phyloP scores from a whole-genome alignment of 768 basidiomycete genomes.

The Paxillus involutus region DNA sequence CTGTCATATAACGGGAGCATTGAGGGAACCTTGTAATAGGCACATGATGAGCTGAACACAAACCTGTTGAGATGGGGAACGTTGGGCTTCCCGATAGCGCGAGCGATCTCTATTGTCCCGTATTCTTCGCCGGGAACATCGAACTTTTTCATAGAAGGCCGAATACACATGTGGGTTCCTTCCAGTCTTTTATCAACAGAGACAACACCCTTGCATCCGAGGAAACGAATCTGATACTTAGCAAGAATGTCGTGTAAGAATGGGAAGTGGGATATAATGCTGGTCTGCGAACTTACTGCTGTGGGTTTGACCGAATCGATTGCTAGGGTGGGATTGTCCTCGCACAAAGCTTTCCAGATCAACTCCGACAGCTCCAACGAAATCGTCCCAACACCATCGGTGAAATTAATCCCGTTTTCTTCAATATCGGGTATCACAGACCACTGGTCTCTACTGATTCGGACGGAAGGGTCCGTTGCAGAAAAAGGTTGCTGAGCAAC shows the following conservation, averaged over 20 bases:
- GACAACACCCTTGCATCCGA: conserved; percentile 85
- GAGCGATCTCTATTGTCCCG: conserved; percentile 75
- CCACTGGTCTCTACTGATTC: conserved; percentile 58
- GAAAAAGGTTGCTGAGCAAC: conserved; percentile 67
- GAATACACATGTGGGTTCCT: conserved; percentile 66
- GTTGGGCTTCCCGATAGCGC: conserved; percentile 59
- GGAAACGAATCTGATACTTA: conserved; percentile 78
- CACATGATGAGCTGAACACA: conserved; percentile 30
- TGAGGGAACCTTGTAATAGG: neutral
- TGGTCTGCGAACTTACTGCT: conserved; percentile 47
- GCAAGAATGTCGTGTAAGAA: neutral
- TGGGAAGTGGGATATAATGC: neutral
- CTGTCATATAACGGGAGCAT: conserved; percentile 33
- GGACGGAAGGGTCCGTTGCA: conserved; percentile 73
- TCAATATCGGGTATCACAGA: conserved; percentile 60
- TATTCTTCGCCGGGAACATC: conserved; percentile 42
- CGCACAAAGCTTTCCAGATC: conserved; percentile 60
- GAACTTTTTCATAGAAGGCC: conserved; percentile 79
- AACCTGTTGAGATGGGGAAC: conserved; percentile 73
- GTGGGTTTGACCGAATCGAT: conserved; percentile 47
- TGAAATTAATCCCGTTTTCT: conserved; percentile 47
- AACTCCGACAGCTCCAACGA: conserved; percentile 53
- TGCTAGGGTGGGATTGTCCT: conserved; percentile 36
- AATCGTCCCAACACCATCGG: conserved; percentile 83
- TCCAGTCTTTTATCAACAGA: conserved; percentile 54